These are phyloP conservation scores for Trametes villosa DNA, from an alignment of 768 basidiomycete species.

Conservation along the genomic window DNA sequence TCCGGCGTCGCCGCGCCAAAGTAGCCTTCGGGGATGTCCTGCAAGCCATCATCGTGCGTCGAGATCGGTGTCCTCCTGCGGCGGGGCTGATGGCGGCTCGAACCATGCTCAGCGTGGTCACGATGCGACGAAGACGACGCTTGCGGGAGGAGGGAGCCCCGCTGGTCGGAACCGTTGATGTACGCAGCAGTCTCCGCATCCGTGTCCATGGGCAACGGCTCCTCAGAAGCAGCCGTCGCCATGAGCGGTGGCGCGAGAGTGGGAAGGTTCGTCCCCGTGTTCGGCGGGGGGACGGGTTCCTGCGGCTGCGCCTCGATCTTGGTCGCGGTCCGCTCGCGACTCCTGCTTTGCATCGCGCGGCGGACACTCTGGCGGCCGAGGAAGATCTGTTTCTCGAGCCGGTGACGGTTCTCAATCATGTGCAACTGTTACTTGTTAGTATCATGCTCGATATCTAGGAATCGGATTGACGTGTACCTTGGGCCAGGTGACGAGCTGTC, in stretches of 20 bases:
- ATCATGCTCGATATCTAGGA: not conserved
- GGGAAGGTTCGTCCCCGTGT: conserved; percentile 32
- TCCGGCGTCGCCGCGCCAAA: conserved; percentile 25
- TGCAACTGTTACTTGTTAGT: conserved; percentile 60
- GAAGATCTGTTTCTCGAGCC: conserved; percentile 82
- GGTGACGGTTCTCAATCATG: conserved; percentile 91
- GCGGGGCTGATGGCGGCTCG: conserved; percentile 1
- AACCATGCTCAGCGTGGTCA: not conserved
- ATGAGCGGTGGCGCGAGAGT: conserved; percentile 12
- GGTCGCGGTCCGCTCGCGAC: conserved; percentile 26
- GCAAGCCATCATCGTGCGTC: not conserved
- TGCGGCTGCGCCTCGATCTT: conserved; percentile 30
- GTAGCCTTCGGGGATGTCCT: conserved; percentile 4
- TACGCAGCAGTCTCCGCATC: conserved; percentile 81
- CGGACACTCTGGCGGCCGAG: conserved; percentile 78
- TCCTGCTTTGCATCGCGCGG: conserved; percentile 46
- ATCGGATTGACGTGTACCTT: conserved; percentile 56
- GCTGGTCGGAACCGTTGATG: conserved; percentile 39
- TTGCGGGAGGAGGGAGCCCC: not conserved
- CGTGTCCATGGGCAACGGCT: conserved; percentile 74
- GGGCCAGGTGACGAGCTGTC: conserved; percentile 94
- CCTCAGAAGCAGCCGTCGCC: conserved; percentile 47
- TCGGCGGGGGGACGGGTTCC: conserved; percentile 30
- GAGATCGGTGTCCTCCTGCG: not conserved
- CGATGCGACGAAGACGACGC: not conserved